Evolutionary conservation across 345 rosid genomes (phyloP).

Genomic region (Murraya paniculata): DNA sequence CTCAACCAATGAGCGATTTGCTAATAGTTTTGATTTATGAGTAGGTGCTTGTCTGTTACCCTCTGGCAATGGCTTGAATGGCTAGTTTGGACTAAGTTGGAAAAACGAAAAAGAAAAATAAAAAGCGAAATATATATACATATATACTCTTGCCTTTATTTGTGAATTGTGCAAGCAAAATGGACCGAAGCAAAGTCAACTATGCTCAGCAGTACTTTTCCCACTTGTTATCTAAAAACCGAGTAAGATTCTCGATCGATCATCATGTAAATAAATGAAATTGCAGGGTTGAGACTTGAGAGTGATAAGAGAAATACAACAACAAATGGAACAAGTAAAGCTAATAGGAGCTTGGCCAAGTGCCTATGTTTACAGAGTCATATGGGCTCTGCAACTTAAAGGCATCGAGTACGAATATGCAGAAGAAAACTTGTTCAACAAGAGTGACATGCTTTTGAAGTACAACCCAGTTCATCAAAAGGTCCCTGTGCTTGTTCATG

Average conservation of each 20-base stretch:
- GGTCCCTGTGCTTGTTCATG: conserved; percentile 9
- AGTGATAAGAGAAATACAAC: too few species aligned
- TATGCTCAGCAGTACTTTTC: not conserved
- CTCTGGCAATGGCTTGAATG: too few species aligned
- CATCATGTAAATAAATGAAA: not conserved
- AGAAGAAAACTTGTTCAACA: conserved; percentile 14
- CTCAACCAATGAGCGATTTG: too few species aligned
- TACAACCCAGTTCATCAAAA: conserved; percentile 23
- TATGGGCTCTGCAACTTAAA: conserved; percentile 22
- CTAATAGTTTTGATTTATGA: too few species aligned
- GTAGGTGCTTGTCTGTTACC: too few species aligned
- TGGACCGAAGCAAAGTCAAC: not conserved
- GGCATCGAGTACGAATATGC: conserved; percentile 19
- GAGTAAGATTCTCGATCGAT: not conserved
- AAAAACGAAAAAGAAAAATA: too few species aligned
- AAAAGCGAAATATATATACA: too few species aligned
- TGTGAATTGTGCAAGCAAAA: not conserved
- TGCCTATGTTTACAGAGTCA: conserved; percentile 17
- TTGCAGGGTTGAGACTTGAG: not conserved
- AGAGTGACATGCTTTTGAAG: conserved; percentile 15
- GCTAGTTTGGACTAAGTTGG: too few species aligned
- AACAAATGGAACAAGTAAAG: conserved; percentile 18
- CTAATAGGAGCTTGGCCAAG: conserved; percentile 27
- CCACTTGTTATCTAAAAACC: not conserved
- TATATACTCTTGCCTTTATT: too few species aligned